Conservation (phyloP, 2,329 filamentous ascomycete species). For the Phyllosticta capitalensis region DNA sequence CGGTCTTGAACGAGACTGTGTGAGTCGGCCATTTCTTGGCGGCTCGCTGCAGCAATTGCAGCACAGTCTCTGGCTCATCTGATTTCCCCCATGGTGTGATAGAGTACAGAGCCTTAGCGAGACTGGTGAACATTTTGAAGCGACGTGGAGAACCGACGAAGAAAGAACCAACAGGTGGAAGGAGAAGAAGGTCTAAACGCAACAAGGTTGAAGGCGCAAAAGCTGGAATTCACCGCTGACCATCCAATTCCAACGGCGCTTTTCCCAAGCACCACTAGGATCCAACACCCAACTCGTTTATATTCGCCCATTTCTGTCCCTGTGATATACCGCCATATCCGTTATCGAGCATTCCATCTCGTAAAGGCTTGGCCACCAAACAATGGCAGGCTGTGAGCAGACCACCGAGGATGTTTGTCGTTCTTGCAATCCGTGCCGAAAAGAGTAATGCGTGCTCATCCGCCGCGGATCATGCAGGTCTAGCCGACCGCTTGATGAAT, state of each 20-base stretch:
- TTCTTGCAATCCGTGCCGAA: background rate
- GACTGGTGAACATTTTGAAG: background rate
- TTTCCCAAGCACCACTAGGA: background rate
- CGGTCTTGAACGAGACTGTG: constrained; percentile 3
- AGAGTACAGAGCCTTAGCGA: background rate
- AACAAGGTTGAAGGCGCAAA: background rate
- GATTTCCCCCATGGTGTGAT: background rate
- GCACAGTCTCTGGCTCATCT: constrained; percentile 7
- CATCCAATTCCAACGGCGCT: background rate
- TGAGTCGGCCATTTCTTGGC: constrained; percentile 4
- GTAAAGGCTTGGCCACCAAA: background rate
- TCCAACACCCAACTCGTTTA: background rate
- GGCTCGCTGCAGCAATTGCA: constrained; percentile 4
- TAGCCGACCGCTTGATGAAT: background rate
- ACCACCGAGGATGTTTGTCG: background rate
- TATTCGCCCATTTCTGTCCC: background rate
- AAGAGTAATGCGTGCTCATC: background rate
- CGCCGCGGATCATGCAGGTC: background rate
- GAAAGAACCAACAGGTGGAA: background rate
- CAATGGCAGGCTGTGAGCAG: background rate
- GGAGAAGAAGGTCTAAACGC: background rate
- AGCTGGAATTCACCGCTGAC: background rate
- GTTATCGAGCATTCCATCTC: background rate
- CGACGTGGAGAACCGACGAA: background rate
- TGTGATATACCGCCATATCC: background rate